These are phyloP conservation scores for Botrytis porri DNA, from an alignment of 2,329 filamentous ascomycete species.

Conservation along the genomic window DNA sequence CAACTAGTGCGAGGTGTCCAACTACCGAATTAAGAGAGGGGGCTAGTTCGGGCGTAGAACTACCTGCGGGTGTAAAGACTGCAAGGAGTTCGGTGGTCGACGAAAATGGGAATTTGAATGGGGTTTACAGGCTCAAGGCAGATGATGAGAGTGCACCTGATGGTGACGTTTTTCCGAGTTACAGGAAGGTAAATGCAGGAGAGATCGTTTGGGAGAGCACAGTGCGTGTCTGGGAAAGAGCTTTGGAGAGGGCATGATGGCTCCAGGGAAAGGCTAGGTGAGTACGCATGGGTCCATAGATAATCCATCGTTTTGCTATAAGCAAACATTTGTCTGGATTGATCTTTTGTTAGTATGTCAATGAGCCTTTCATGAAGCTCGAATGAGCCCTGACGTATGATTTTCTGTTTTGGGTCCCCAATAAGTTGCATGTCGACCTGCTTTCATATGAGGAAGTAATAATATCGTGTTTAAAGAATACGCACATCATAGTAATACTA, in stretches of 20 bases:
- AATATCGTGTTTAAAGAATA: neutral
- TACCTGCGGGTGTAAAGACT: conserved; percentile 27
- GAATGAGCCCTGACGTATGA: neutral
- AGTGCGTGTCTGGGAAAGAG: conserved; percentile 39
- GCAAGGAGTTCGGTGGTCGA: conserved; percentile 33
- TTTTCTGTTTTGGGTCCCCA: neutral
- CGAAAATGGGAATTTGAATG: conserved; percentile 40
- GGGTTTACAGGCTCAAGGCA: conserved; percentile 41
- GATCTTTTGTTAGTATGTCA: no score
- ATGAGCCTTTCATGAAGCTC: neutral
- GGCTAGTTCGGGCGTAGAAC: conserved; percentile 23
- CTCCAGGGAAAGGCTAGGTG: neutral
- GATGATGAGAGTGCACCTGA: conserved; percentile 37
- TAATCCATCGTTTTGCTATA: neutral
- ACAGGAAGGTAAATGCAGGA: conserved; percentile 36
- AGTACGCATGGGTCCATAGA: neutral
- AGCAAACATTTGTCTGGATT: neutral
- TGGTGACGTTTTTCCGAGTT: conserved; percentile 32
- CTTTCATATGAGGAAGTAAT: neutral
- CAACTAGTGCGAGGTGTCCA: conserved; percentile 40
- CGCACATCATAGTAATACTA: neutral
- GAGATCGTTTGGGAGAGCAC: conserved; percentile 42
- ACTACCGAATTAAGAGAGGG: conserved; percentile 25
- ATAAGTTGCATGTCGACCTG: neutral
- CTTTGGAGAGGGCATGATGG: conserved; percentile 24